Evolutionary conservation across 306 rosid species (phyloP), one percentile per base, ranked within the genome.

Genomic region (Biancaea sappan): DNA sequence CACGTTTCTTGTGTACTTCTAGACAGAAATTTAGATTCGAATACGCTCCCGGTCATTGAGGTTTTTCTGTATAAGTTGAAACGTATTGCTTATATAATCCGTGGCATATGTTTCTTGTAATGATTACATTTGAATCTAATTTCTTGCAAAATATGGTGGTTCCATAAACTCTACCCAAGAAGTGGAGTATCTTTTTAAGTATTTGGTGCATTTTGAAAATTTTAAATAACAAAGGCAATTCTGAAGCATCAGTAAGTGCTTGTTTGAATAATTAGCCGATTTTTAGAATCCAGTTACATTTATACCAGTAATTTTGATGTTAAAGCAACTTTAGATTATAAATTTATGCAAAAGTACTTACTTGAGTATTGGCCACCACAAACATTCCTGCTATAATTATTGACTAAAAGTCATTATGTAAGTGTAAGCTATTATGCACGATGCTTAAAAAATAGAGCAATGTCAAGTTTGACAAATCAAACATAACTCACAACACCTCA

Each of bases 111-210:
- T 54, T 16, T 14, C 43, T 63, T 50, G n/a, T n/a, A n/a, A n/a
- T n/a, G n/a, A n/a, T 80, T n/a, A 70, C 38, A 41, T 59, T 74
- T 28, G 52, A 52, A 18, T 69, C 41, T 59, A 74, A 34, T 12
- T 15, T 48, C 8, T 31, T 28, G 24, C 32, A 58, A 16, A 31
- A 14, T 32, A 72, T 64, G 74, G 64, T 40, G 18, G 31, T 43
- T 69, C n/a, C 5, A 6, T 4, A 2, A 31, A 31, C n/a, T n/a
- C n/a, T n/a, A n/a, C n/a, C n/a, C 34, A 31, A 2, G 5, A 5
- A 31, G 34, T 31, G 5, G 5, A 31, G 5, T 31, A 31, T 31
- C 2, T 31, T 31, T 31, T 31, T 31, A 5, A 5, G 2, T 31
- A 2, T 31, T 31, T 31, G n/a, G n/a, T n/a, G n/a, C n/a, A n/a